Conservation (phyloP, 2,329 filamentous ascomycete species). For the Penicillium polonicum region DNA sequence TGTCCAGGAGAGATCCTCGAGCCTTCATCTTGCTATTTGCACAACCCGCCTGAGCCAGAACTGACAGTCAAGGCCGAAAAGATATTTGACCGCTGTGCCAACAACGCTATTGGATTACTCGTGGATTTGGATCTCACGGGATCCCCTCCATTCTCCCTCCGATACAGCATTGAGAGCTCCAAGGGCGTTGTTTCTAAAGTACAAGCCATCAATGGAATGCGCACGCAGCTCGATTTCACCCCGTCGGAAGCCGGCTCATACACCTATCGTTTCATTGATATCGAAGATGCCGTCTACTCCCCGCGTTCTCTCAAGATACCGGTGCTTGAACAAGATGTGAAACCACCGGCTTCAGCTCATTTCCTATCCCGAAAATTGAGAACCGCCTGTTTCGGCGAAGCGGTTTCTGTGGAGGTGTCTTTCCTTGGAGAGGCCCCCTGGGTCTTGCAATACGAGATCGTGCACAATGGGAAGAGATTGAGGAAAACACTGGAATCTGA, state of each 20-base stretch:
- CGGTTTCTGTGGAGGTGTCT: constrained; percentile 69
- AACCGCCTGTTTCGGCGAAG: constrained; percentile 79
- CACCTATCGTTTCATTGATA: constrained; percentile 77
- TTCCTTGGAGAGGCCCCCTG: constrained; percentile 84
- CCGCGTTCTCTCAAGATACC: constrained; percentile 62
- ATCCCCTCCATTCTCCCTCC: constrained; percentile 84
- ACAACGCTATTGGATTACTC: constrained; percentile 84
- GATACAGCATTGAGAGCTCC: constrained; percentile 67
- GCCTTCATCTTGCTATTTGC: constrained; percentile 85
- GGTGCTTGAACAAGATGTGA: constrained; percentile 81
- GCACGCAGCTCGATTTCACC: constrained; percentile 80
- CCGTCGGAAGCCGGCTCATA: constrained; percentile 81
- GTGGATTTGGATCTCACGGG: constrained; percentile 89
- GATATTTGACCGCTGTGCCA: constrained; percentile 92
- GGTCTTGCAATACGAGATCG: constrained; percentile 85
- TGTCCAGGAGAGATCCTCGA: constrained; percentile 89
- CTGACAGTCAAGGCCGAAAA: constrained; percentile 72
- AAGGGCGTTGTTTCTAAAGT: constrained; percentile 57
- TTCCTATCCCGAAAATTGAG: constrained; percentile 58
- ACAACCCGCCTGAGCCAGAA: constrained; percentile 86
- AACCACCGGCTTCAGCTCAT: constrained; percentile 79
- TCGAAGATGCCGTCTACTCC: constrained; percentile 80
- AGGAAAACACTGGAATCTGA: constrained; percentile 67
- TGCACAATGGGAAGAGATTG: constrained; percentile 82
- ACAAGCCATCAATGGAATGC: constrained; percentile 65